A percentile compares a stretch with the other conserved stretches of the same genome.
Evolutionary conservation across 805 yeast species (phyloP).

Genomic region (Hanseniaspora lindneri): DNA sequence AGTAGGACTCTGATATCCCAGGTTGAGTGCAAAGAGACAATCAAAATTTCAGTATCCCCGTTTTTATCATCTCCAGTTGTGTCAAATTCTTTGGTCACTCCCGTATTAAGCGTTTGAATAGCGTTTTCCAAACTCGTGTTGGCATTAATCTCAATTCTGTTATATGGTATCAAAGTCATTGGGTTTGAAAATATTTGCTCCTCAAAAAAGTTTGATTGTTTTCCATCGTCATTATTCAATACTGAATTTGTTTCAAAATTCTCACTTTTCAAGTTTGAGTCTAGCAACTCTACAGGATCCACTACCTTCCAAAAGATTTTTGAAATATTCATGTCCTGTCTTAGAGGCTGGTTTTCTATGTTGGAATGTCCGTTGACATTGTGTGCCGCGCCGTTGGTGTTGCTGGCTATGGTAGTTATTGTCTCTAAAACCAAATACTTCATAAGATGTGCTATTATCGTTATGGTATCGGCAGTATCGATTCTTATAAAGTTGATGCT

Average conservation of each 20-base stretch:
- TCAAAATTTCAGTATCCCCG: conserved; percentile 33
- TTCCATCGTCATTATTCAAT: too few species aligned
- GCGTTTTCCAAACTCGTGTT: conserved; percentile 49
- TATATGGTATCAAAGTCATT: conserved; percentile 14
- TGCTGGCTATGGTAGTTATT: conserved; percentile 12
- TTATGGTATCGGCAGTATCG: too few species aligned
- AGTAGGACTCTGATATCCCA: conserved; percentile 68
- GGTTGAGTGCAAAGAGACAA: conserved; percentile 51
- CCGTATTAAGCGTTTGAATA: conserved; percentile 41
- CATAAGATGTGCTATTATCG: too few species aligned
- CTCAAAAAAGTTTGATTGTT: neutral
- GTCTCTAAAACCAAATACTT: conserved; percentile 14
- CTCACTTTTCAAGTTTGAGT: neutral
- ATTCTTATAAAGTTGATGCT: too few species aligned
- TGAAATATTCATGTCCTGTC: conserved; percentile 17
- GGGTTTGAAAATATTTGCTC: conserved; percentile 13
- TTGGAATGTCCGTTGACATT: neutral
- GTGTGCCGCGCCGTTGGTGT: neutral
- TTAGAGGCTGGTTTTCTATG: conserved; percentile 14
- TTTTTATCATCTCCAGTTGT: neutral
- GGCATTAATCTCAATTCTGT: conserved; percentile 15
- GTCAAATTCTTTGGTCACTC: conserved; percentile 24
- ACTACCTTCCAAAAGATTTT: conserved; percentile 15
- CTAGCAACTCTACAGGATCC: conserved; percentile 12
- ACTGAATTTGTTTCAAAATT: neutral